Percentiles rank a stretch among this genome's conserved stretches.
These are phyloP conservation scores for Wickerhamiella sergipiensis DNA, from an alignment of 805 yeast species.

Conservation along the genomic window DNA sequence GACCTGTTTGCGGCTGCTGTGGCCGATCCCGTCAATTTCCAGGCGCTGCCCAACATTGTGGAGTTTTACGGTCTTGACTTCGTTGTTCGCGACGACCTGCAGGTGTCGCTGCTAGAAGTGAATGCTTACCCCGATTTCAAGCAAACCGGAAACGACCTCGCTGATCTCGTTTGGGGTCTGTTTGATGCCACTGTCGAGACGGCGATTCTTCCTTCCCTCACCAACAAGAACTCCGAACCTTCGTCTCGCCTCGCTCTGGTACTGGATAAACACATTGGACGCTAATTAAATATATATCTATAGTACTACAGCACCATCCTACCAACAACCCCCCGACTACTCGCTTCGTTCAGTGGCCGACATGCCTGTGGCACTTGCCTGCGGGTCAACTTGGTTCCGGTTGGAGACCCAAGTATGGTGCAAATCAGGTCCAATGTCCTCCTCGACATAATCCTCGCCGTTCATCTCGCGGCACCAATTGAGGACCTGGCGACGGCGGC, in stretches of 20 bases:
- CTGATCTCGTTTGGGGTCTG: slow-evolving; percentile 47
- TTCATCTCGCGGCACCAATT: slow-evolving; percentile 82
- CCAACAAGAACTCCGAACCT: too few species aligned
- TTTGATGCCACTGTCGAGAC: slow-evolving; percentile 42
- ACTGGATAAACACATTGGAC: background rate
- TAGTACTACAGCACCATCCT: background rate
- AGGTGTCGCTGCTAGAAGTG: slow-evolving; percentile 62
- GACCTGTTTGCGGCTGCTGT: slow-evolving; percentile 77
- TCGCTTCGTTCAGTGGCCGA: slow-evolving; percentile 5
- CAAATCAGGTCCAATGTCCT: slow-evolving; percentile 17
- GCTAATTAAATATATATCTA: background rate
- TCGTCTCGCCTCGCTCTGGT: background rate
- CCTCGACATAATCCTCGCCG: slow-evolving; percentile 40
- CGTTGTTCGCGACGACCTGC: slow-evolving; percentile 41
- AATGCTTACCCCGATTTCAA: slow-evolving; percentile 95
- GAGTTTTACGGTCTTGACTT: slow-evolving; percentile 88
- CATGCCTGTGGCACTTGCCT: background rate
- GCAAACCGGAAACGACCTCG: slow-evolving; percentile 77
- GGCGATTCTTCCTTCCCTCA: slow-evolving; percentile 36
- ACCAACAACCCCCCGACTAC: background rate
- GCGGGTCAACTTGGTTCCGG: background rate
- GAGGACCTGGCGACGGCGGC: slow-evolving; percentile 53
- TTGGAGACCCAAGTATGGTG: background rate
- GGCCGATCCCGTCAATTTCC: slow-evolving; percentile 75
- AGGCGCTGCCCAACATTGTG: slow-evolving; percentile 65